These are phyloP conservation scores for Malus sieversii DNA, from an alignment of 306 rosid genomes.

Conservation along the genomic window DNA sequence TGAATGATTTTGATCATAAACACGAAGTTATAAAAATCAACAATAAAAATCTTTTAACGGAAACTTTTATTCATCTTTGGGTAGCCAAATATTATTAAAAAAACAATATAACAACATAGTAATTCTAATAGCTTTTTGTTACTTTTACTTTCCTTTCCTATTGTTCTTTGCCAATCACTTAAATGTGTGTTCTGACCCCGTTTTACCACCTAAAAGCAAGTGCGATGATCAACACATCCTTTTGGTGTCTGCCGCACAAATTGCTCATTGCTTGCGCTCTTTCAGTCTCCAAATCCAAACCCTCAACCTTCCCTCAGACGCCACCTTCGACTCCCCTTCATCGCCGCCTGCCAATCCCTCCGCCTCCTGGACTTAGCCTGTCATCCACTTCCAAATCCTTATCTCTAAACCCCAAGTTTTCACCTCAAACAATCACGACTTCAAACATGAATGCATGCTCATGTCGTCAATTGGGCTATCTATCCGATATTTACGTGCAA, in stretches of 20 bases:
- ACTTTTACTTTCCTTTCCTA: neutral
- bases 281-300: constrained; percentile 39
- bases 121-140: neutral
- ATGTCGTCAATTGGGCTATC: too few relatives aligned
- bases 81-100: too few relatives aligned
- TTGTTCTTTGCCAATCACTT: constrained; percentile 15
- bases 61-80: too few relatives aligned
- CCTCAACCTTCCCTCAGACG: constrained; percentile 39
- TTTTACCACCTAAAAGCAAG: constrained; percentile 27
- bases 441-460: too few relatives aligned
- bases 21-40: too few relatives aligned
- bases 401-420: too few relatives aligned
- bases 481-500: too few relatives aligned
- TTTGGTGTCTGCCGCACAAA: neutral
- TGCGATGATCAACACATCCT: neutral
- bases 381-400: constrained; percentile 21
- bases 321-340: constrained; percentile 45
- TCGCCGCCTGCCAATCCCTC: constrained; percentile 37
- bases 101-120: too few relatives aligned
- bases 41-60: too few relatives aligned
- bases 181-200: constrained; percentile 6
- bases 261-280: neutral
- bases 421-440: too few relatives aligned
- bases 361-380: constrained; percentile 31
- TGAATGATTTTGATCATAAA: too few relatives aligned